phyloP scores from a whole-genome alignment of 2,329 filamentous ascomycete genomes.

The Phialophora tarda region DNA sequence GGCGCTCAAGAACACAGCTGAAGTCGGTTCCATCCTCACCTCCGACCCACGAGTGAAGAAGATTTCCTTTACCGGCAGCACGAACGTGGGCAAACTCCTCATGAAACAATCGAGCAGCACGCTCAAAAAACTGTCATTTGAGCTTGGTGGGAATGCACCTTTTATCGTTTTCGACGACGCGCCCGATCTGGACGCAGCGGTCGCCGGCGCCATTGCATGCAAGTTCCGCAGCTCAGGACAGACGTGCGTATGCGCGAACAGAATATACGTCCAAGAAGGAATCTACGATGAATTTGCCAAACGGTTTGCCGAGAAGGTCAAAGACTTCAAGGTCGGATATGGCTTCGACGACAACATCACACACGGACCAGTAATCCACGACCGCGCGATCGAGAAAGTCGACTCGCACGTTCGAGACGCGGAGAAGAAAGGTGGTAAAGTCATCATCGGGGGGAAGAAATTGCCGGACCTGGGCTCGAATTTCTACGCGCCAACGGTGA shows the following conservation, averaged over 20 bases:
- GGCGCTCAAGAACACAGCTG: constrained; percentile 75
- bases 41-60: constrained; percentile 80
- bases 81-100: constrained; percentile 71
- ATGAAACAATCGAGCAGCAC: constrained; percentile 89
- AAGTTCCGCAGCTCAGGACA: constrained; percentile 97
- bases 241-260: constrained; percentile 84
- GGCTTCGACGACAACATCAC: constrained; percentile 55
- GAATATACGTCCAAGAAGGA: constrained; percentile 59
- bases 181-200: constrained; percentile 82
- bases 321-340: constrained; percentile 54
- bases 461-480: constrained; percentile 76
- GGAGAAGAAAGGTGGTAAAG: constrained; percentile 73
- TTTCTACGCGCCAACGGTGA: constrained; percentile 89
- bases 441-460: constrained; percentile 76
- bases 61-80: constrained; percentile 87
- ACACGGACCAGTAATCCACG: constrained; percentile 68
- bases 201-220: constrained; percentile 78
- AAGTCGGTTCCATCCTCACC: constrained; percentile 77
- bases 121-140: constrained; percentile 84
- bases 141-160: constrained; percentile 92
- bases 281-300: constrained; percentile 61
- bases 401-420: constrained; percentile 81
- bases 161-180: constrained; percentile 95
- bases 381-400: constrained; percentile 79
- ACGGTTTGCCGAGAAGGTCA: constrained; percentile 61